Evolutionary conservation across 1,139 yeast genomes (phyloP).

Genomic region (Yamadazyma buinensis): DNA sequence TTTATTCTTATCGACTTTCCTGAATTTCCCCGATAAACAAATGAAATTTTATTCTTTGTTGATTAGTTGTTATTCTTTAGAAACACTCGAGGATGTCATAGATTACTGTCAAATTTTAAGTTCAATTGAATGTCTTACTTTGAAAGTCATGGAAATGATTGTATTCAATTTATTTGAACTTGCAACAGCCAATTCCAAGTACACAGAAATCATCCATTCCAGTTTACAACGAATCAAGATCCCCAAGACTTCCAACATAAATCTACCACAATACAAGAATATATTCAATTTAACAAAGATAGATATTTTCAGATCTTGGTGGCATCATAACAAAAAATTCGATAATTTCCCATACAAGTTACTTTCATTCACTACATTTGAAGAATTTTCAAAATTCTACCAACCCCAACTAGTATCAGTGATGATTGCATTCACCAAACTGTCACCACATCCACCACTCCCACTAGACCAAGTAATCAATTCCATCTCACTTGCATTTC

Average conservation of each 20-base stretch:
- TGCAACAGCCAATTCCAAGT: constrained; percentile 19
- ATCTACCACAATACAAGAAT: constrained; percentile 13
- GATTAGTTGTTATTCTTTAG: constrained; percentile 21
- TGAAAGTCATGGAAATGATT: constrained; percentile 25
- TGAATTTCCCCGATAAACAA: constrained; percentile 16
- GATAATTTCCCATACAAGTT: constrained; percentile 35
- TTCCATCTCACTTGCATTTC: constrained; percentile 29
- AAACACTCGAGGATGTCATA: constrained; percentile 8
- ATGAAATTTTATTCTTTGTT: constrained; percentile 28
- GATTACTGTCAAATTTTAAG: constrained; percentile 38
- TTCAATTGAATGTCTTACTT: constrained; percentile 24
- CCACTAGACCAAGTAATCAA: constrained; percentile 1
- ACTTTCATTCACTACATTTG: constrained; percentile 27
- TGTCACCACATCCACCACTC: background rate
- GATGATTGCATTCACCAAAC: constrained; percentile 19
- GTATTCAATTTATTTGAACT: constrained; percentile 43
- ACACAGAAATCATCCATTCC: too few species aligned
- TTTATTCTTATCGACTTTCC: background rate
- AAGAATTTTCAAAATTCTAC: constrained; percentile 25
- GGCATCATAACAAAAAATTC: constrained; percentile 26
- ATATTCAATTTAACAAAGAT: constrained; percentile 27
- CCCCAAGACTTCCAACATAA: too few species aligned
- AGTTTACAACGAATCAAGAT: too few species aligned
- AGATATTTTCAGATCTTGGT: constrained; percentile 42
- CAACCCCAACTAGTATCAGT: constrained; percentile 35